Evolutionary conservation across 805 yeast genomes (phyloP), one percentile per base, ranked within the genome.

Genomic region (Spathaspora hagerdaliae): DNA sequence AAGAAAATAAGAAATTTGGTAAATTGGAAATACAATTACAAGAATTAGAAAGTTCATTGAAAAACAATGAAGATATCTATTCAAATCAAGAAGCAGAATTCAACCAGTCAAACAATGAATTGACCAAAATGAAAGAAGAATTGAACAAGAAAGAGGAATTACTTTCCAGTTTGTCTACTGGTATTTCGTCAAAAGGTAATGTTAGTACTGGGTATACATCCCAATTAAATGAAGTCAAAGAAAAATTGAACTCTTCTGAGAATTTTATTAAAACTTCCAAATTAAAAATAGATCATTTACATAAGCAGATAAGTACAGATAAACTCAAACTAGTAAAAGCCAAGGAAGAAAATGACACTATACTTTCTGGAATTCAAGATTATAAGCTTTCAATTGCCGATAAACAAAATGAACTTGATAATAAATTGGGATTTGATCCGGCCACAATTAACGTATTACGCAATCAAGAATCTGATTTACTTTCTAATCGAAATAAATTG

Each of bases 181-280:
- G 97, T 55, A 82, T 91, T n/a, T 86, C 96, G 0, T 79, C 95
- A 0, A 82, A 79, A 48, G 96, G 95, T 44, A 74, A 71, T 32
- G 75, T 82, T 0, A 85, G 83, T 55, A 83, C 86, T 31, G 97
- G 97, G 7, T 91, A 87, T 62, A 67, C 75, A 50, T 75, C 83
- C 2, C 96, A 89, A 55, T 64, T 90, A 36, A 78, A 79, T 46
- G 81, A 79, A 39, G 81, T 80, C 7, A 84, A 83, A 53, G 75
- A 75, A 24, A 73, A 69, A 35, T 60, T 83, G 6, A 76, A 82
- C 39, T 75, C 77, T 15, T 66, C 80, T 1, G 73, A 74, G 31
- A 81, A 85, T 2, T 55, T 70, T 26, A 75, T 83, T 19, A 82
- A 84, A 47, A 84, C 83, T 52, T 69, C 80, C 14, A 74, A 74